phyloP scores from a whole-genome alignment of 1,139 yeast genomes.

The Pichia sp. region DNA sequence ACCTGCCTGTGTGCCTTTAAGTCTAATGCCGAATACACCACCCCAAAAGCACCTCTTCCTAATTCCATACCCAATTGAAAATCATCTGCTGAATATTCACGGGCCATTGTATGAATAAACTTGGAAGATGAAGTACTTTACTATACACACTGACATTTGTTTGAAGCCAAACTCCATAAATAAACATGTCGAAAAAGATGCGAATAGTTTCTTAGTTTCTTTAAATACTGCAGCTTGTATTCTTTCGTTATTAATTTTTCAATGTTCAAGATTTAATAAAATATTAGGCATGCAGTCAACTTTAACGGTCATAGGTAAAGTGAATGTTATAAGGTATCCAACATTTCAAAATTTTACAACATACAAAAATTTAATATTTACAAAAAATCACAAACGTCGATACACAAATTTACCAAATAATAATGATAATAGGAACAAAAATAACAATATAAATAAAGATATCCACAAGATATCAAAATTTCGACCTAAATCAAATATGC shows the following conservation, averaged over 20 bases:
- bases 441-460: neutral
- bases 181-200: neutral
- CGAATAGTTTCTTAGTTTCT: neutral
- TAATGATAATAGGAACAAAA: neutral
- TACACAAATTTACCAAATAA: neutral
- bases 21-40: constrained; percentile 69
- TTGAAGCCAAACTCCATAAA: neutral
- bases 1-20: constrained; percentile 45
- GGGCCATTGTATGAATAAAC: neutral
- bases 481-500: neutral
- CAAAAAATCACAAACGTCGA: neutral
- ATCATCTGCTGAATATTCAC: constrained; percentile 39
- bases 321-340: neutral
- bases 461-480: neutral
- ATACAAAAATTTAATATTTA: neutral
- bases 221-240: too few species aligned
- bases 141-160: neutral
- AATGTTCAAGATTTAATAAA: neutral
- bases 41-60: constrained; percentile 87
- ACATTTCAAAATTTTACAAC: neutral
- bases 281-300: neutral
- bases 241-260: neutral
- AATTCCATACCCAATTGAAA: constrained; percentile 66
- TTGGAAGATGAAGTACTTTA: neutral
- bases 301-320: neutral